Evolutionary conservation across 2,329 filamentous ascomycete genomes (phyloP).

Genomic region (Rhinocladiella mackenziei): DNA sequence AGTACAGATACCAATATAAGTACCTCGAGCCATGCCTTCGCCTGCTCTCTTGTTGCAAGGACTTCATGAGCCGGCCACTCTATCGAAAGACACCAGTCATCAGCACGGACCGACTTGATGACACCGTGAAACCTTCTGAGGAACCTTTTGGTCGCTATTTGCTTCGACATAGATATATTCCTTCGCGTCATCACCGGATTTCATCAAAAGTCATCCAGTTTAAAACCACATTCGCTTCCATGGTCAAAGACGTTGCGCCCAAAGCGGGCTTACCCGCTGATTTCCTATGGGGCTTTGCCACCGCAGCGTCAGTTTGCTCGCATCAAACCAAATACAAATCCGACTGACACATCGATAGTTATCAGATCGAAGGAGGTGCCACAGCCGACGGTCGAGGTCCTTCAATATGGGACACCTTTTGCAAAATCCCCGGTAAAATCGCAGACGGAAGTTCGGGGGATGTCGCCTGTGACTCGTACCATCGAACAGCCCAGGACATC

Average conservation of each 20-base stretch:
- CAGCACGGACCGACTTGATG: too few relatives aligned
- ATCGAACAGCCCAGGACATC: conserved; percentile 73
- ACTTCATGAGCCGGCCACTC: too few relatives aligned
- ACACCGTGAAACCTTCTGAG: too few relatives aligned
- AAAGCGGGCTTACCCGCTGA: conserved; percentile 56
- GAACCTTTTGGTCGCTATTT: too few relatives aligned
- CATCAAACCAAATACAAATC: too few relatives aligned
- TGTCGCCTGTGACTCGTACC: conserved; percentile 82
- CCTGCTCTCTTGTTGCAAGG: too few relatives aligned
- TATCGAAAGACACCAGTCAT: too few relatives aligned
- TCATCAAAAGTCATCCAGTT: too few relatives aligned
- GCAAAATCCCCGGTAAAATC: conserved; percentile 74
- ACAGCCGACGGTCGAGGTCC: conserved; percentile 73
- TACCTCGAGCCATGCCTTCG: too few relatives aligned
- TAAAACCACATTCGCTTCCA: neutral
- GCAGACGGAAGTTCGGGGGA: conserved; percentile 71
- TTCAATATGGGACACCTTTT: conserved; percentile 90
- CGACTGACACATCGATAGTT: conserved; percentile 49
- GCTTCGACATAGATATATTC: too few relatives aligned
- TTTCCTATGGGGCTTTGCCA: conserved; percentile 77
- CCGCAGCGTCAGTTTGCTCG: conserved; percentile 62
- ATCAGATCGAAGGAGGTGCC: conserved; percentile 78
- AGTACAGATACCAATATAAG: too few relatives aligned
- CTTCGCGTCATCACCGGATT: too few relatives aligned
- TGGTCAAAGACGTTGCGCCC: conserved; percentile 23